phyloP scores from a whole-genome alignment of 148 eudicot genomes.

The Vaccinium vitisidaea region DNA sequence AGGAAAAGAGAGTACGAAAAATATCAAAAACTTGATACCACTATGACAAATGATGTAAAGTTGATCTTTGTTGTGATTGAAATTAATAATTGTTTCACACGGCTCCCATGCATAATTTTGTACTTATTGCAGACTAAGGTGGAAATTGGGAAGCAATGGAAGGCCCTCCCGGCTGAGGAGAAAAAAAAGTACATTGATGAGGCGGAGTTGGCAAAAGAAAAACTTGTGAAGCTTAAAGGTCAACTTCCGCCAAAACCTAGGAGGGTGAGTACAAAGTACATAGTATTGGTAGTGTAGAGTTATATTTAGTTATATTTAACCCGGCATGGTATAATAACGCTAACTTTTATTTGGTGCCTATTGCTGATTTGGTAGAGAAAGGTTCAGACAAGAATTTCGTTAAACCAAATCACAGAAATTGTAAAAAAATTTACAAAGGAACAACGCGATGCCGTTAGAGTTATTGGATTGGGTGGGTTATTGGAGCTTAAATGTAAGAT shows the following conservation, averaged over 20 bases:
- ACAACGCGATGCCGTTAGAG: background rate
- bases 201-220: background rate
- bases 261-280: background rate
- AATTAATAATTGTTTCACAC: no score
- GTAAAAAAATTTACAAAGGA: background rate
- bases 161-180: background rate
- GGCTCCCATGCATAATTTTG: no score
- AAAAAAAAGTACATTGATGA: background rate
- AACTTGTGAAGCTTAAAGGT: background rate
- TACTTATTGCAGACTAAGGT: no score
- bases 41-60: no score
- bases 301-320: no score
- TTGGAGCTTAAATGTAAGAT: background rate
- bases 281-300: no score
- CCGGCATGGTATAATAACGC: background rate
- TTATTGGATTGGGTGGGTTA: background rate
- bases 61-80: no score
- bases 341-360: background rate
- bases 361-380: background rate
- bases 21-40: no score
- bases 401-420: no score
- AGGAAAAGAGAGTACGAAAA: no score
- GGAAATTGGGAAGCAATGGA: background rate
- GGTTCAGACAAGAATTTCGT: background rate
- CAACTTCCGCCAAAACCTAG: background rate